Percentiles rank a stretch among this genome's conserved stretches.
Evolutionary conservation across 2,329 filamentous ascomycete species (phyloP).

Genomic region (Hymenoscyphus occultus): DNA sequence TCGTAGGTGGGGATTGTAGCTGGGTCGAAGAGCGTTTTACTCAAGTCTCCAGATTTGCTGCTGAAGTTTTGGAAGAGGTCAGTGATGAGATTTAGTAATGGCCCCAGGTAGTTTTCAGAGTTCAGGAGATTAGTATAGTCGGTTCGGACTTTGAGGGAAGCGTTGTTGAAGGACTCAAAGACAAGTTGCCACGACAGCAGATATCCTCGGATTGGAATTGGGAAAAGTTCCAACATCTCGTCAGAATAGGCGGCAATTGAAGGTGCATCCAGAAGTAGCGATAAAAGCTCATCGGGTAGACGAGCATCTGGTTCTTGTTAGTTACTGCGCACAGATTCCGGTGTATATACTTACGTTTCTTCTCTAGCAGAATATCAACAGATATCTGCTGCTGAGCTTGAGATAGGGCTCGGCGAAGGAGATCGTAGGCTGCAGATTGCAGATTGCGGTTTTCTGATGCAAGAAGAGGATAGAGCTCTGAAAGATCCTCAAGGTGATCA

Average conservation of each 20-base stretch:
- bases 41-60: slow-evolving; percentile 70
- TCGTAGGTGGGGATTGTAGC: slow-evolving; percentile 57
- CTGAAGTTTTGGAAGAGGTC: slow-evolving; percentile 79
- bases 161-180: slow-evolving; percentile 77
- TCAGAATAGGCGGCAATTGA: slow-evolving; percentile 65
- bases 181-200: slow-evolving; percentile 86
- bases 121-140: slow-evolving; percentile 81
- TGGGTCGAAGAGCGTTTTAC: slow-evolving; percentile 59
- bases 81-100: slow-evolving; percentile 75
- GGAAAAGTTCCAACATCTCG: slow-evolving; percentile 65
- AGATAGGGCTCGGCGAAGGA: slow-evolving; percentile 80
- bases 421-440: slow-evolving; percentile 74
- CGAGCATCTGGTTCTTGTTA: slow-evolving; percentile 48
- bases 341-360: slow-evolving; percentile 46
- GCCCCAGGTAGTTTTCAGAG: slow-evolving; percentile 63
- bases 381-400: slow-evolving; percentile 76
- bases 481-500: slow-evolving; percentile 58
- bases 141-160: slow-evolving; percentile 77
- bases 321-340: neutral
- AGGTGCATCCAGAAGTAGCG: slow-evolving; percentile 76
- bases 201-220: slow-evolving; percentile 70
- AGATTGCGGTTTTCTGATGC: slow-evolving; percentile 72
- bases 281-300: slow-evolving; percentile 81
- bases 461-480: slow-evolving; percentile 71
- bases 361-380: slow-evolving; percentile 70